These are phyloP conservation scores for Cordyceps tenuipes DNA, from an alignment of 2,329 filamentous ascomycete genomes.

Conservation along the genomic window DNA sequence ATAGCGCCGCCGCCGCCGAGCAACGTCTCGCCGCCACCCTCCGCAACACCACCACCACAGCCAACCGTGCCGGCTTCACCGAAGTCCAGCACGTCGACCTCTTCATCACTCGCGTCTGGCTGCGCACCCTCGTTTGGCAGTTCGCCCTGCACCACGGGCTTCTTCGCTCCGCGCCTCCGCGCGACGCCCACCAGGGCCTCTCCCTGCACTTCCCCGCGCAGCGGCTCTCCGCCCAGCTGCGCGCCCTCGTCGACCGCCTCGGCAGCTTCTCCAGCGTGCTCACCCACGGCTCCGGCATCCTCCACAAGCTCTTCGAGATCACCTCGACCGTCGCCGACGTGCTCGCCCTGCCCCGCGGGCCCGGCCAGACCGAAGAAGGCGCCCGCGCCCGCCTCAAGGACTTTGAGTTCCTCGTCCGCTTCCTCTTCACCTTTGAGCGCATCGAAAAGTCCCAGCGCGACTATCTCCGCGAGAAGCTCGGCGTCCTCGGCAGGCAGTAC, in stretches of 20 bases:
- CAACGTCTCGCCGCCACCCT: slow-evolving; percentile 16
- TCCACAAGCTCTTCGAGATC: slow-evolving; percentile 53
- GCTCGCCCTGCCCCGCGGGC: slow-evolving; percentile 39
- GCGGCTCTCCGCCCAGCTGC: slow-evolving; percentile 30
- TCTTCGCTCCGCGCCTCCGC: slow-evolving; percentile 25
- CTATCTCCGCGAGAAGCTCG: slow-evolving; percentile 32
- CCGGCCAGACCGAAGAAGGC: slow-evolving; percentile 30
- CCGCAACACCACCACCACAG: slow-evolving; percentile 2
- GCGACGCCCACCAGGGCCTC: slow-evolving; percentile 27
- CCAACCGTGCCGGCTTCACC: slow-evolving; percentile 22
- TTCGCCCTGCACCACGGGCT: slow-evolving; percentile 31
- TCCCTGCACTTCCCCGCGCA: slow-evolving; percentile 32
- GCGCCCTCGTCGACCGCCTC: slow-evolving; percentile 27
- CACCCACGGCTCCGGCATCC: slow-evolving; percentile 47
- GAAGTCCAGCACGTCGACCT: slow-evolving; percentile 34
- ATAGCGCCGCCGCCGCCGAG: slow-evolving; percentile 22
- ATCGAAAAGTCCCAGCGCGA: slow-evolving; percentile 37
- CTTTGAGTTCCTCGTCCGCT: slow-evolving; percentile 42
- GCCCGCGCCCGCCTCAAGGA: slow-evolving; percentile 42
- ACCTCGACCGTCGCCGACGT: slow-evolving; percentile 52
- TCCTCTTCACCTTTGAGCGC: slow-evolving; percentile 40
- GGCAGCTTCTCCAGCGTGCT: slow-evolving; percentile 36
- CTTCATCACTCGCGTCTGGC: slow-evolving; percentile 33
- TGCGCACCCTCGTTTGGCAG: slow-evolving; percentile 34
- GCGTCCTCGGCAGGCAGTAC: slow-evolving; percentile 24